A percentile compares a stretch with the other conserved stretches of the same genome.
These are phyloP conservation scores for Fusarium succisae DNA, from an alignment of 2,329 filamentous ascomycete species.

Conservation along the genomic window DNA sequence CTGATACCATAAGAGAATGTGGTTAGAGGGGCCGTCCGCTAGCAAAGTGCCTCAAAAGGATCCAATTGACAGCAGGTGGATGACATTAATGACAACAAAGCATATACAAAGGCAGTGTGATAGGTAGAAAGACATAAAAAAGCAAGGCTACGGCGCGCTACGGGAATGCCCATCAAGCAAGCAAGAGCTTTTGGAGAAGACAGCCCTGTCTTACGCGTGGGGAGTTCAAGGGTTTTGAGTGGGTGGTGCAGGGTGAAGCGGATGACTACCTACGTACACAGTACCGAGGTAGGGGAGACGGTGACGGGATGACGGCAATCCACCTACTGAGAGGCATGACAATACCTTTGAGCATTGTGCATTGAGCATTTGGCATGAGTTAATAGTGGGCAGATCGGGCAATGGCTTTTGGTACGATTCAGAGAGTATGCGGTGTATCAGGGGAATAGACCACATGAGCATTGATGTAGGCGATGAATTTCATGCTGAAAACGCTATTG, in stretches of 20 bases:
- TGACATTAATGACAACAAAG: not conserved
- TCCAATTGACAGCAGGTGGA: not conserved
- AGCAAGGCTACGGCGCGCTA: conserved; percentile 22
- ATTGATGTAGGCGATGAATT: not conserved
- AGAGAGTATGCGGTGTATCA: not conserved
- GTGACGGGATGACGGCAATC: conserved; percentile 32
- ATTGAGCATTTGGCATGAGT: not conserved
- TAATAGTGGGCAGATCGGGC: not conserved
- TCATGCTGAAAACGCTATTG: not conserved
- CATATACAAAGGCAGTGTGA: not conserved
- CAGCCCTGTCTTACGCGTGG: conserved; percentile 29
- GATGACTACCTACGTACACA: not conserved
- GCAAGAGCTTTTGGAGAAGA: not conserved
- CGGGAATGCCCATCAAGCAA: conserved; percentile 13
- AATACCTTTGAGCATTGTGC: not conserved
- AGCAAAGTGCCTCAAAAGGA: not conserved
- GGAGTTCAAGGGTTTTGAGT: conserved; percentile 26
- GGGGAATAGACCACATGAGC: not conserved
- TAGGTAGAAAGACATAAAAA: conserved; percentile 13
- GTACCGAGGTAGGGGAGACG: conserved; percentile 4
- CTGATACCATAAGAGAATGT: not conserved
- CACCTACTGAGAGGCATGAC: not conserved
- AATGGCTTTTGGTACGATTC: not conserved
- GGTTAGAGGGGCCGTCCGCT: not conserved
- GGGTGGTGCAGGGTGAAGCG: conserved; percentile 23